Conservation (phyloP, 2,329 filamentous ascomycete genomes). For the Orbilia ellipsospora region DNA sequence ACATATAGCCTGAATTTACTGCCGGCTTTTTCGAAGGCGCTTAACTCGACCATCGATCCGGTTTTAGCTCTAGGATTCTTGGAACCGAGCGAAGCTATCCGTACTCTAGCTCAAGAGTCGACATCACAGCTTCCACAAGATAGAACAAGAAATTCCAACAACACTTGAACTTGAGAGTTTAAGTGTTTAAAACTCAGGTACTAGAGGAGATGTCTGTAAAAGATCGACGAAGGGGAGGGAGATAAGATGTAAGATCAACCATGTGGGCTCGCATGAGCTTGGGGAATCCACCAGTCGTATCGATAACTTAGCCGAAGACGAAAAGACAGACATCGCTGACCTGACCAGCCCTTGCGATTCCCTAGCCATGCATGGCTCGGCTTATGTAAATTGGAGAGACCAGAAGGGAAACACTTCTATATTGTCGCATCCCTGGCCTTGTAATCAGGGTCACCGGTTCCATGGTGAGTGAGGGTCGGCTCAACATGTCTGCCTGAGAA, state of each 20-base stretch:
- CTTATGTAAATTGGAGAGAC: neutral
- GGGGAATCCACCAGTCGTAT: constrained; percentile 1
- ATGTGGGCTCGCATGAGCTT: too few species aligned
- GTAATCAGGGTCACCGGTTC: constrained; percentile 47
- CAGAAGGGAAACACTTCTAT: constrained; percentile 19
- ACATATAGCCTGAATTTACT: constrained; percentile 47
- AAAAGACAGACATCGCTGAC: neutral
- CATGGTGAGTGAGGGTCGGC: constrained; percentile 40
- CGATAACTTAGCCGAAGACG: constrained; percentile 34
- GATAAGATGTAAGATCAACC: too few species aligned
- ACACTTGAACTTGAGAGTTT: too few species aligned
- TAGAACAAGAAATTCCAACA: too few species aligned
- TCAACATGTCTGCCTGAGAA: constrained; percentile 36
- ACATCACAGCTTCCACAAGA: too few species aligned
- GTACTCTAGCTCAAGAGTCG: too few species aligned
- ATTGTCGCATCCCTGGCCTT: constrained; percentile 33
- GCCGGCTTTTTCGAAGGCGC: neutral
- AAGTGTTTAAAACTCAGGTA: too few species aligned
- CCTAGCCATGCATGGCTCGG: constrained; percentile 11
- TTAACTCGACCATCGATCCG: too few species aligned
- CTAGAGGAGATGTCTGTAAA: too few species aligned
- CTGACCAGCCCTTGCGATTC: neutral
- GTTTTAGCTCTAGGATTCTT: too few species aligned
- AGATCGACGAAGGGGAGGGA: too few species aligned
- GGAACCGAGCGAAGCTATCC: too few species aligned